Evolutionary conservation across 345 rosid species (phyloP), one percentile per base, ranked within the genome.

Genomic region (Sisymbrium altissimum): DNA sequence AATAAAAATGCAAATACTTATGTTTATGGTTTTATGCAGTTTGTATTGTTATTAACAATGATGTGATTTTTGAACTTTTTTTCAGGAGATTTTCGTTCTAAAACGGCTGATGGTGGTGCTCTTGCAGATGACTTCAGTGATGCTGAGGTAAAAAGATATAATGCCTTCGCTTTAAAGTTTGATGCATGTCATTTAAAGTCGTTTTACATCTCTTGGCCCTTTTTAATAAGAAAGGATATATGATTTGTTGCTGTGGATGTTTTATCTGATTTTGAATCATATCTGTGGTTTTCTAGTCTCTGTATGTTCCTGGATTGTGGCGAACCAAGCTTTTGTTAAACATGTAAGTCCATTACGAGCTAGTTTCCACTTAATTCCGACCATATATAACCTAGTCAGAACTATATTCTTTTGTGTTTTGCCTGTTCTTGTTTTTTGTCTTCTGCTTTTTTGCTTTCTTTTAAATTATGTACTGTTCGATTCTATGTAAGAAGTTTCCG

Each of bases 221-320:
- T 68, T 12, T 6, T 14, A 27, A 27, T 5, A 48, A n/a, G n/a
- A 53, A 44, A 44, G 36, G 10, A 27, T 66, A 27, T 74, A 38
- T 74, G 39, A 2, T 54, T 55, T 64, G 32, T 32, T 73, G 11
- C 0, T 64, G 38, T 52, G n/a, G 19, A 75, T 4, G 11, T 52
- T 75, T 44, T 61, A 23, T 70, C 70, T 69, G 14, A 62, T 54
- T 43, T 76, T 46, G 39, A 46, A 45, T 63, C 50, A 70, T n/a
- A 70, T 70, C 45, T 55, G 29, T 76, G 66, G 76, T 64, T 70
- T 53, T 55, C 54, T 64, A 76, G 75, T 70, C 60, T 33, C 21
- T 69, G 71, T 76, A 70, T 70, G 68, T 77, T 65, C 71, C 46
- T 57, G 76, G 72, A 65, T 49, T 57, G 17, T 71, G 77, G 72